A percentile compares a stretch with the other conserved stretches of the same genome.
Conservation (phyloP, 768 basidiomycete genomes). For the Russula dissimulans region DNA sequence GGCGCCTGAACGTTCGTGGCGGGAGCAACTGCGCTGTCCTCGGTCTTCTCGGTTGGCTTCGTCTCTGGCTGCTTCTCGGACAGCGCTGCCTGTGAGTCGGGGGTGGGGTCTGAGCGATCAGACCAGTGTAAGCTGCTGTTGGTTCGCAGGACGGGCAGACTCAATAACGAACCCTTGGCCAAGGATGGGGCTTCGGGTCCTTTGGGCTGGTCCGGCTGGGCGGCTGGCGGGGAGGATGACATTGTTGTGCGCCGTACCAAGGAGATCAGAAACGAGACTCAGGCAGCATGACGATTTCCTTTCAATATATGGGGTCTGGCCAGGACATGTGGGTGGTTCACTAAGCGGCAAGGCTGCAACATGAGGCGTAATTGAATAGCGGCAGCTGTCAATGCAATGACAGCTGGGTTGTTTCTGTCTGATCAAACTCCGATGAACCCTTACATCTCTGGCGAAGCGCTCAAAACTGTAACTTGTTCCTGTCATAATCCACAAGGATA, state of each 20-base stretch:
- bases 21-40: not conserved
- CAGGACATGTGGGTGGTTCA: not conserved
- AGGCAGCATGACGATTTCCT: not conserved
- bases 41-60: not conserved
- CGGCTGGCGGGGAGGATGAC: not conserved
- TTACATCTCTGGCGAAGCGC: too few species aligned
- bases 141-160: not conserved
- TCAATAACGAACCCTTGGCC: not conserved
- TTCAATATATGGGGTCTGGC: not conserved
- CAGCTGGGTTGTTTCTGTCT: too few species aligned
- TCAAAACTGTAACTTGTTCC: too few species aligned
- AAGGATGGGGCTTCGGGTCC: not conserved
- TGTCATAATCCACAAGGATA: too few species aligned
- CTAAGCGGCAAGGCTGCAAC: not conserved
- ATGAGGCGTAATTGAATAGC: too few species aligned
- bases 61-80: not conserved
- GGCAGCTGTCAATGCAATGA: too few species aligned
- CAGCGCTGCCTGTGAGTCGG: not conserved
- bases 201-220: not conserved
- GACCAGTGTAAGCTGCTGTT: not conserved
- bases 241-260: not conserved
- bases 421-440: too few species aligned
- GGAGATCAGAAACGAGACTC: not conserved
- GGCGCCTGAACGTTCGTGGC: not conserved
- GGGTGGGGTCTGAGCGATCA: not conserved